Base-by-base conservation (phyloP, 176 grass and related monocot species). In the Phyllostachys edulis region DNA sequence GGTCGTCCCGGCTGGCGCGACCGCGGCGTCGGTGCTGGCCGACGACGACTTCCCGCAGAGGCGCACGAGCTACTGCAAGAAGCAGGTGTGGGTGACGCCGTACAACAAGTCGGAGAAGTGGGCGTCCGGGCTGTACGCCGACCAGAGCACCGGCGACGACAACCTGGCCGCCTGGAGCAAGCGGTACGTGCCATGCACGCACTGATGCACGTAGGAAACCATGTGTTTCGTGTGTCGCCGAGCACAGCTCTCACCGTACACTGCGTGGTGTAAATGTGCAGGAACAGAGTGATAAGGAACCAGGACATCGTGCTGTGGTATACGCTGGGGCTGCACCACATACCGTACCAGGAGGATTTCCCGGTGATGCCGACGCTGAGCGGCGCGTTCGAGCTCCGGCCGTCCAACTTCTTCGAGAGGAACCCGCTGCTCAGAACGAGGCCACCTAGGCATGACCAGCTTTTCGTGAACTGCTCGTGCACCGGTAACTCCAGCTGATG, bases 311-410 rank as follows among this genome's bases (percentile, higher is more conserved):
- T 97, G 64, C 39, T 94, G 63, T 97, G 95, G 95, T 94, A 94
- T 85, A 94, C 95, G 3, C 49, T 83, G 5, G 95, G 95, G 0
- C 50, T 97, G 24, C 95, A 94, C 85, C 95, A 97, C 72, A 80
- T 94, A 1, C 95, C 92, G 0, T 97, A 67, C 69, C 92, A 97
- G 92, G 95, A 97, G 21, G 95, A 97, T 40, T 97, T 94, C 67
- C 95, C 95, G 0, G 81, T 94, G 79, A 94, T 97, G 92, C 92
- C 90, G 1, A 80, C 84, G 69, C 9, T 94, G 10, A 94, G 80
- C 60, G 87, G 88, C 76, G 88, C 88, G 24, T 89, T 94, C 76
- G 95, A 94, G 76, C 87, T 97, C 45, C 80, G 92, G 47, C 95
- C 95, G 6, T 83, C 87, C 13, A 97, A 97, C 52, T 97, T 97